Evolutionary conservation across 2,329 filamentous ascomycete species (phyloP).

Genomic region (Albifimbria verrucaria): DNA sequence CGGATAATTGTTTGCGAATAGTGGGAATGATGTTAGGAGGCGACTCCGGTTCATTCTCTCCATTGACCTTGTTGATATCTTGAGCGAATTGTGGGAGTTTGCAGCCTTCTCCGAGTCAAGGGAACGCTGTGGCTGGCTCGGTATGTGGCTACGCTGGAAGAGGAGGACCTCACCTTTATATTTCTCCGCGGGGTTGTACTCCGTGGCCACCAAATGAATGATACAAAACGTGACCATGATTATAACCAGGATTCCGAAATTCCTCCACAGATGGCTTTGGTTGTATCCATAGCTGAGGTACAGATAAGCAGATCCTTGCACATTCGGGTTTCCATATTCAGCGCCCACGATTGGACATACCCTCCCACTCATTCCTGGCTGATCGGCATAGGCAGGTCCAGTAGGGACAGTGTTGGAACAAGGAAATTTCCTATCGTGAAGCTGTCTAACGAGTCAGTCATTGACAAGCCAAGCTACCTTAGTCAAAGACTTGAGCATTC

Average conservation of each 20-base stretch:
- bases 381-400: background rate
- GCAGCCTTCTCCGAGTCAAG: background rate
- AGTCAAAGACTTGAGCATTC: slow-evolving; percentile 5
- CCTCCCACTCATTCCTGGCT: background rate
- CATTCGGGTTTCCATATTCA: background rate
- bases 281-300: background rate
- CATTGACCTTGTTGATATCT: background rate
- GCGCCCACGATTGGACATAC: background rate
- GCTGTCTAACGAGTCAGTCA: slow-evolving; percentile 4
- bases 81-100: background rate
- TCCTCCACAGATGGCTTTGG: background rate
- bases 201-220: background rate
- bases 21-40: background rate
- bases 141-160: background rate
- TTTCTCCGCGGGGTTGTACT: background rate
- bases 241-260: background rate
- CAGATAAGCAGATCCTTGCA: background rate
- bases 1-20: background rate
- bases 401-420: background rate
- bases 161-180: background rate
- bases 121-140: background rate
- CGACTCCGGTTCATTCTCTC: background rate
- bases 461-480: background rate
- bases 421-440: background rate
- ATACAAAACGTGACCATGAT: background rate